Base-by-base conservation (phyloP, 306 rosid genomes). In the Trifolium dubium region DNA sequence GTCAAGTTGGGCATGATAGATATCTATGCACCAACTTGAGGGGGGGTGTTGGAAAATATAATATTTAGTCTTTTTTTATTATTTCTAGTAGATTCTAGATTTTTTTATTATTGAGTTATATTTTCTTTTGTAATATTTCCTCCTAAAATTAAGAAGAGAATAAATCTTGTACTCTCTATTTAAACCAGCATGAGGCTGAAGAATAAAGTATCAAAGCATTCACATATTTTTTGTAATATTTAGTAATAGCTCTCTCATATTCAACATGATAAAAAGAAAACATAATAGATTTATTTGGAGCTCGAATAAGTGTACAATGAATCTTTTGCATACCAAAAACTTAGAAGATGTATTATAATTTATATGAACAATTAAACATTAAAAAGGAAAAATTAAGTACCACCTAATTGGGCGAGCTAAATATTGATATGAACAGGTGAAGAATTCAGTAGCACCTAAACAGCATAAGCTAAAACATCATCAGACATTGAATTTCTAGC, bases 351-450 rank as follows among this genome's bases (percentile, higher is more conserved):
- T 53, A 78, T 47, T 37, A 37, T 37, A 37, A 72, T 65, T 58
- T 51, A 71, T 78, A 84, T 77, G 60, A 84, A 80, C 83, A 81
- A 56, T 69, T 84, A 69, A 70, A 71, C 76, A 67, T 15, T 68
- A 80, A 47, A 67, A 65, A 29, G 59, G 49, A 41, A 71, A 81
- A 70, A 65, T 58, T 70, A 75, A 71, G 81, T 70, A 53, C 66
- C 81, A 67, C 81, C 88, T 55, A 78, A 56, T 15, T 41, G 81
- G 79, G 72, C 72, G 69, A 59, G 73, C 83, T 74, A 81, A 77
- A 74, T 54, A 84, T 77, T 80, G 85, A 74, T 84, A 84, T 84
- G 74, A 75, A 84, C 88, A 84, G 62, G 81, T 70, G 81, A 71
- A 78, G 51, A 84, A 65, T 77, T 67, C 81, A 77, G 73, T 74